Evolutionary conservation across 2,329 filamentous ascomycete species (phyloP), one percentile per base, ranked within the genome.

Genomic region (Aspergillus eucalypticola): DNA sequence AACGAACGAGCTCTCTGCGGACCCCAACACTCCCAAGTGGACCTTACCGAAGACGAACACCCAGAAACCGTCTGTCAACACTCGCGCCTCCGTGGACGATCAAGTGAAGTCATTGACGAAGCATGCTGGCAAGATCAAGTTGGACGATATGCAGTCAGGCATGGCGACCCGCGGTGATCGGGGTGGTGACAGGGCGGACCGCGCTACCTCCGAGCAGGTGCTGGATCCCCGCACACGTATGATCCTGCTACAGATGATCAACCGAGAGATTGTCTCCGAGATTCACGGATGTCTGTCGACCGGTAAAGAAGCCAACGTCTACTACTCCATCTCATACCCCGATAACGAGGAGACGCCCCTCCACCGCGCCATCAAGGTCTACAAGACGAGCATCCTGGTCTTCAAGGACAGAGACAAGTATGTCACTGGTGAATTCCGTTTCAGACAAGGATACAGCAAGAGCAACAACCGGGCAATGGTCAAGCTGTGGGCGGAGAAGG

Each of bases 331-430:
- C 10, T 84, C 87, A 3, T 81, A 86, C 1, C 81, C 83, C 2
- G 76, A 81, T 5, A 78, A 64, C 6, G 78, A 84, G 7, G 81
- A 81, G 41, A 68, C 73, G 2, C 78, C 83, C 19, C 79, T 88
- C 0, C 91, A 96, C 71, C 87, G 92, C 52, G 95, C 95, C 11
- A 92, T 98, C 82, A 99, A 99, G 80, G 91, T 99, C 54, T 99
- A 99, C 86, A 99, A 99, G 84, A 99, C 95, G 7, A 90, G 91
- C 57, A 99, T 99, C 65, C 81, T 99, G 32, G 92, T 96, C 23
- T 99, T 99, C 86, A 98, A 98, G 80, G 95, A 99, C 78, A 86
- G 95, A 60, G 93, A 97, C 78, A 90, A 92, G 71, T 99, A 99
- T 77, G 95, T 99, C 64, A 90, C 90, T 0, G 95, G 95, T 66